Conservation (phyloP, 106 monocot genomes). For the Chionographis japonica region DNA sequence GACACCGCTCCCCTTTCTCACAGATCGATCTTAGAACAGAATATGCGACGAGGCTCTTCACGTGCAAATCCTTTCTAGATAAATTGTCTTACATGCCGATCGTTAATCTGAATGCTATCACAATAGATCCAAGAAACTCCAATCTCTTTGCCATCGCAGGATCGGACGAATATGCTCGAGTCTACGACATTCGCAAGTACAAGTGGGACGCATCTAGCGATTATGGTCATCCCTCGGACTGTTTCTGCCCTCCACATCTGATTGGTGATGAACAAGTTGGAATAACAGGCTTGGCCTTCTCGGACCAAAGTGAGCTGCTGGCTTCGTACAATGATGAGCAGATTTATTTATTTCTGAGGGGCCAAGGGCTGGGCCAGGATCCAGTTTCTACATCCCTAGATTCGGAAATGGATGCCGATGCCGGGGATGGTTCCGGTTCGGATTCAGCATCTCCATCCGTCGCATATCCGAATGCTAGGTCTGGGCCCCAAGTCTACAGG, state of each 20-base stretch:
- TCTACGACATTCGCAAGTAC: conserved; percentile 83
- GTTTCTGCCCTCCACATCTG: conserved; percentile 74
- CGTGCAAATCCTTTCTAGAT: conserved; percentile 49
- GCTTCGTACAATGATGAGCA: conserved; percentile 62
- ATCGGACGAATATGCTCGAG: conserved; percentile 63
- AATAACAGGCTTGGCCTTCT: conserved; percentile 87
- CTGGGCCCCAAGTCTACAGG: conserved; percentile 30
- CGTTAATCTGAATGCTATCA: conserved; percentile 70
- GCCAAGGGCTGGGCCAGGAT: conserved; percentile 60
- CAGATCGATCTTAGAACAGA: conserved; percentile 85
- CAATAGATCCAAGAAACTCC: conserved; percentile 67
- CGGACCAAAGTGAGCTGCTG: conserved; percentile 74
- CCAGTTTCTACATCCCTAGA: conserved; percentile 13
- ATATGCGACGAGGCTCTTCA: conserved; percentile 52
- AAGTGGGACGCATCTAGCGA: conserved; percentile 42
- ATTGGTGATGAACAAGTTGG: conserved; percentile 52
- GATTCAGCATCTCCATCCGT: conserved; percentile 3
- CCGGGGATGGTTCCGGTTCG: not conserved
- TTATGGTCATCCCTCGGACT: conserved; percentile 33
- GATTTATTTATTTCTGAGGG: conserved; percentile 84
- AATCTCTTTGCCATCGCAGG: conserved; percentile 69
- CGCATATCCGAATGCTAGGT: not conserved
- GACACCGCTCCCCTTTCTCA: conserved; percentile 5
- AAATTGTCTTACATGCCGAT: conserved; percentile 10
- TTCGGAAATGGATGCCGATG: conserved; percentile 5